A percentile compares a stretch with the other conserved stretches of the same genome.
Evolutionary conservation across 164 flowering plant species (phyloP).

Genomic region (Vitis cinerea): DNA sequence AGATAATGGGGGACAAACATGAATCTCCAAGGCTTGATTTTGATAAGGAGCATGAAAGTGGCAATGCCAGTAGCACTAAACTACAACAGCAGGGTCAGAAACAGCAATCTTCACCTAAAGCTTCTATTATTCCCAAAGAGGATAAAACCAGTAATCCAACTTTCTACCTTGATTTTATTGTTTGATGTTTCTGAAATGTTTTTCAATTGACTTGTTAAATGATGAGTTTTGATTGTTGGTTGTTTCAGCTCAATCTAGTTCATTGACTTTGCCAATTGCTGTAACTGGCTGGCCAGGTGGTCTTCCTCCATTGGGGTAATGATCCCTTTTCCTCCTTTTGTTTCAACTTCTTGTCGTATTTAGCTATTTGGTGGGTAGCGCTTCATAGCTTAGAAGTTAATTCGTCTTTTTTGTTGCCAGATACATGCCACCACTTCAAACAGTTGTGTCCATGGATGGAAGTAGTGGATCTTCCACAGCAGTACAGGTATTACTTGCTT

Average conservation of each 20-base stretch:
- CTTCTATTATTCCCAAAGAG: neutral
- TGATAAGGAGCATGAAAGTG: constrained; percentile 14
- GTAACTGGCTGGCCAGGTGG: constrained; percentile 32
- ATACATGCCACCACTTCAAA: constrained; percentile 13
- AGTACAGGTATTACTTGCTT: constrained; percentile 20
- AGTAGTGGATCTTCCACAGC: constrained; percentile 8
- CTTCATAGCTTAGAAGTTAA: neutral
- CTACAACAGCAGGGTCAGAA: constrained; percentile 2
- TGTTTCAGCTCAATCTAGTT: constrained; percentile 27
- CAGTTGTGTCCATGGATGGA: constrained; percentile 11
- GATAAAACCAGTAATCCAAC: constrained; percentile 20
- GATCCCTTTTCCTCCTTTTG: neutral
- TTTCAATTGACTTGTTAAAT: neutral
- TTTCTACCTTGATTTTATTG: neutral
- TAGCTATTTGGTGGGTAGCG: neutral
- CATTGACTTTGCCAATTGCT: constrained; percentile 21
- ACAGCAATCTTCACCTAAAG: constrained; percentile 3
- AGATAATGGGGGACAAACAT: neutral
- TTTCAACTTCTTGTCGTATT: neutral
- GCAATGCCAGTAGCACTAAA: neutral
- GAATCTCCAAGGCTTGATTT: constrained; percentile 10
- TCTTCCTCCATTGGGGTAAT: constrained; percentile 33
- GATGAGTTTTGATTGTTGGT: neutral
- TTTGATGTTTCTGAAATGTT: neutral
- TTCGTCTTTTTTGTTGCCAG: constrained; percentile 12